Conservation (phyloP, 164 flowering plant species). For the Buxus sempervirens region DNA sequence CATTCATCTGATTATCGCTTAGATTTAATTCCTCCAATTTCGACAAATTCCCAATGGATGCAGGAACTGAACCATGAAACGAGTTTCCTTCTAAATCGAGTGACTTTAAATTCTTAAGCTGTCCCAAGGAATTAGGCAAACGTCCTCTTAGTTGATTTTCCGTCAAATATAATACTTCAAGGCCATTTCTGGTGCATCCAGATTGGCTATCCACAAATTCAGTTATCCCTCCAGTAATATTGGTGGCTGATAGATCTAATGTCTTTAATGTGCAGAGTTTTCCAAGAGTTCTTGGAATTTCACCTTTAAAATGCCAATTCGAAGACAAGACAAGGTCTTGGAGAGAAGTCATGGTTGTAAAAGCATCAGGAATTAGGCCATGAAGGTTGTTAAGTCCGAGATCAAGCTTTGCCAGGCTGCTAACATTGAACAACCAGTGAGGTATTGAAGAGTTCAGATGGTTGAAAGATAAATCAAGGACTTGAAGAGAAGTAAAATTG, state of each 20-base stretch:
- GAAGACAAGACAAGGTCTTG: background rate
- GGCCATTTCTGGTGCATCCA: background rate
- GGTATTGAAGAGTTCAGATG: background rate
- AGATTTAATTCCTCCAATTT: too few relatives aligned
- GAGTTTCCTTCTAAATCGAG: too few relatives aligned
- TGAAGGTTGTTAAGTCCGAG: background rate
- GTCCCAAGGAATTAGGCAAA: slow-evolving; percentile 8
- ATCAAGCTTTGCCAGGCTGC: background rate
- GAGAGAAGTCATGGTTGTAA: background rate
- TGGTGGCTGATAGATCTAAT: background rate
- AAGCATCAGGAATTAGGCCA: background rate
- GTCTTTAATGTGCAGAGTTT: background rate
- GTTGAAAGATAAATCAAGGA: background rate
- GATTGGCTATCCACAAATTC: background rate
- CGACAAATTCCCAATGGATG: too few relatives aligned
- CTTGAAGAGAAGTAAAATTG: slow-evolving; percentile 2
- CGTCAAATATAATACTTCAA: background rate
- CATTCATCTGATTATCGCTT: too few relatives aligned
- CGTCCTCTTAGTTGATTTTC: background rate
- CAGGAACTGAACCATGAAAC: too few relatives aligned
- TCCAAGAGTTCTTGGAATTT: background rate
- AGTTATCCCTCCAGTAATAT: background rate
- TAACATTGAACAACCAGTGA: slow-evolving; percentile 2
- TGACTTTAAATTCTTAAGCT: background rate
- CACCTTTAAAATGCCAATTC: background rate